Evolutionary conservation across 768 basidiomycete species (phyloP).

Genomic region (Amanita molliuscula): DNA sequence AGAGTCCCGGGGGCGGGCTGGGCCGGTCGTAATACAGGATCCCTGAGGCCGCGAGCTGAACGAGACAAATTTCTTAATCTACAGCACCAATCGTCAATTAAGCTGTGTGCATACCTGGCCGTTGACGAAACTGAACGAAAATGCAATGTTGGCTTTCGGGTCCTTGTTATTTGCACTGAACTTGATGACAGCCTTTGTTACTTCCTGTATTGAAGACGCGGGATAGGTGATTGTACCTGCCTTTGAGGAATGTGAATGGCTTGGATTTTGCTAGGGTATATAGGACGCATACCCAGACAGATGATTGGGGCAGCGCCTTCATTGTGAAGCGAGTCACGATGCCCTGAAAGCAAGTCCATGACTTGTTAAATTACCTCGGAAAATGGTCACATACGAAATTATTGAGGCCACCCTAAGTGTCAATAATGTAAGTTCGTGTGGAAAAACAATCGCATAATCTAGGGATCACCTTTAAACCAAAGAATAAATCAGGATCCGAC

Average conservation of each 20-base stretch:
- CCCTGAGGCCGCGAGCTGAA: conserved; percentile 11
- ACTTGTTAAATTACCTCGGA: neutral
- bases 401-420: conserved; percentile 46
- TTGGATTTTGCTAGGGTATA: neutral
- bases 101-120: conserved; percentile 18
- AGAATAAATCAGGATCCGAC: conserved; percentile 29
- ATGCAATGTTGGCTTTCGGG: conserved; percentile 40
- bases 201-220: conserved; percentile 12
- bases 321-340: conserved; percentile 51
- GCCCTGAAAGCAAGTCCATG: conserved; percentile 21
- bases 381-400: conserved; percentile 31
- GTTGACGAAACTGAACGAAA: conserved; percentile 29
- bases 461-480: conserved; percentile 24
- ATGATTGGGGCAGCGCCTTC: conserved; percentile 39
- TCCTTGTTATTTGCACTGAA: conserved; percentile 33
- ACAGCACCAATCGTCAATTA: neutral
- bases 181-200: conserved; percentile 26
- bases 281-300: conserved; percentile 43
- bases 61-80: neutral
- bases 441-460: neutral
- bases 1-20: conserved; percentile 29
- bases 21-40: conserved; percentile 46
- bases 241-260: conserved; percentile 16
- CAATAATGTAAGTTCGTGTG: neutral
- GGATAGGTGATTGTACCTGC: conserved; percentile 34